These are phyloP conservation scores for Alternaria gaisen DNA, from an alignment of 2,329 filamentous ascomycete species.

Conservation along the genomic window DNA sequence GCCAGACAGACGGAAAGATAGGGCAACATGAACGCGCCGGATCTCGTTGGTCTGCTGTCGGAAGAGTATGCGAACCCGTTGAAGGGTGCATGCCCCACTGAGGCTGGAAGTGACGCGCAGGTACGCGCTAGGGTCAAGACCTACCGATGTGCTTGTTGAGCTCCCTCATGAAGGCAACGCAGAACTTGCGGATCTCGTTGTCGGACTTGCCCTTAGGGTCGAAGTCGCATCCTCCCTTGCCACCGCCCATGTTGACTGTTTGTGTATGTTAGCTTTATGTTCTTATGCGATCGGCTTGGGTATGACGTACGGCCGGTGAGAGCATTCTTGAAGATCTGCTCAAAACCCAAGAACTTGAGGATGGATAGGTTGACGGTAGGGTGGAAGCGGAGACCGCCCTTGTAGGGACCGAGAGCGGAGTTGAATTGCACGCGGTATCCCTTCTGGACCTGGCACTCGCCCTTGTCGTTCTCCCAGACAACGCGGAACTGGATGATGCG, in stretches of 20 bases:
- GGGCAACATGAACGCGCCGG: constrained; percentile 21
- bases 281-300: background rate
- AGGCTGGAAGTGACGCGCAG: constrained; percentile 9
- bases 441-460: constrained; percentile 87
- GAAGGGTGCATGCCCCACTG: constrained; percentile 21
- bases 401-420: constrained; percentile 96
- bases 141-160: constrained; percentile 84
- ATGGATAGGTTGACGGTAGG: constrained; percentile 80
- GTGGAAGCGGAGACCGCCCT: constrained; percentile 95
- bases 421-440: constrained; percentile 99
- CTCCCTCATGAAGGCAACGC: constrained; percentile 94
- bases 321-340: constrained; percentile 99
- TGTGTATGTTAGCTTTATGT: constrained; percentile 17
- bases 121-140: constrained; percentile 18
- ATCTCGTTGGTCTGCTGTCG: constrained; percentile 26
- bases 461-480: constrained; percentile 94
- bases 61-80: constrained; percentile 25
- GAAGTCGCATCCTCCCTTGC: constrained; percentile 97
- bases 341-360: constrained; percentile 97
- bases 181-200: constrained; percentile 97
- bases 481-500: constrained; percentile 97
- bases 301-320: constrained; percentile 80
- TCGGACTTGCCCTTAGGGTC: constrained; percentile 99
- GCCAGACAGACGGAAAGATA: constrained; percentile 21
- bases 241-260: constrained; percentile 90